A percentile compares a stretch with the other conserved stretches of the same genome.
Conservation (phyloP, 768 basidiomycete species). For the Hemileccinum impolitum region DNA sequence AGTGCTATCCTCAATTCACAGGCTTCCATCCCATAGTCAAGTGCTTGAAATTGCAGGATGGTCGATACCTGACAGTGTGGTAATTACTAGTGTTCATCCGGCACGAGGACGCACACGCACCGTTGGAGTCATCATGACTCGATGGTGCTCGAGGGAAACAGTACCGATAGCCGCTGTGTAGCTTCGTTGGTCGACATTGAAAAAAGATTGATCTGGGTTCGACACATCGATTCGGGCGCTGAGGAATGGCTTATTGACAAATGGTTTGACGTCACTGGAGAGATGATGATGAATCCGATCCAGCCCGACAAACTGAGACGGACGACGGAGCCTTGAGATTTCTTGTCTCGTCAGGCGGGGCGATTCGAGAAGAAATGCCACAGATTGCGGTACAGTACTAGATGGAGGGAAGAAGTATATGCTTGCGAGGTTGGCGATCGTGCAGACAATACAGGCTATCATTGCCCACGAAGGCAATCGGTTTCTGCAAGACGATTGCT, state of each 20-base stretch:
- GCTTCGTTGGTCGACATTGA: background rate
- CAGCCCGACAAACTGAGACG: conserved; percentile 30
- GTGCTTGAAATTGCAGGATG: conserved; percentile 4
- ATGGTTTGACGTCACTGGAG: background rate
- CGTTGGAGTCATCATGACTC: background rate
- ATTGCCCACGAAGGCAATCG: conserved; percentile 1
- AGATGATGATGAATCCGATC: conserved; percentile 20
- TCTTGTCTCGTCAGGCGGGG: conserved; percentile 7
- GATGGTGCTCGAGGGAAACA: background rate
- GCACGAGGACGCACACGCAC: background rate
- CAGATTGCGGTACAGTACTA: background rate
- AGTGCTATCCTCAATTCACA: conserved; percentile 3
- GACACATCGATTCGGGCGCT: conserved; percentile 3
- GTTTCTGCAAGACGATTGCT: background rate
- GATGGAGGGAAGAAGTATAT: conserved; percentile 3
- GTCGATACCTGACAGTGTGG: background rate
- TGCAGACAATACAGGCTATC: conserved; percentile 4
- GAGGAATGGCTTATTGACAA: conserved; percentile 5
- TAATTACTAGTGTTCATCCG: background rate
- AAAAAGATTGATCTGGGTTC: background rate
- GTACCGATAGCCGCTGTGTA: background rate
- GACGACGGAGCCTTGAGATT: conserved; percentile 21
- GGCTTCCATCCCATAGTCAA: conserved; percentile 6
- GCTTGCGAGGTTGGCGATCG: conserved; percentile 4
- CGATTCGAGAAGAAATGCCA: conserved; percentile 4